Conservation (phyloP, 2,329 filamentous ascomycete species). For the Cladobotryum protrusum region DNA sequence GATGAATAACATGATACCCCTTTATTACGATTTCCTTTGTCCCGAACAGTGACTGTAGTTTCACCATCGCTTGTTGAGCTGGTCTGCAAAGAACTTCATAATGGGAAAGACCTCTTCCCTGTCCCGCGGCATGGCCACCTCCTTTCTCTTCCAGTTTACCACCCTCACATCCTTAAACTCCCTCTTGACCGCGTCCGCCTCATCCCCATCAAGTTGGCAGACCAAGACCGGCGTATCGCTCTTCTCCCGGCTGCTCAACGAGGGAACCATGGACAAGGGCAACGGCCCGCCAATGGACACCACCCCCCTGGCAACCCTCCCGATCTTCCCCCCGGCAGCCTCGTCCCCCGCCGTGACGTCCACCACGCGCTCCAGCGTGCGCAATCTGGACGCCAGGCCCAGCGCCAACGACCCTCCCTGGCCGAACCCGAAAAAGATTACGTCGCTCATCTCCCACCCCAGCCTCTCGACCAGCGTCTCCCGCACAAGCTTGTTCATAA, state of each 20-base stretch:
- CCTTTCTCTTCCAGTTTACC: constrained; percentile 61
- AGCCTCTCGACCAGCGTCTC: constrained; percentile 47
- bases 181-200: constrained; percentile 56
- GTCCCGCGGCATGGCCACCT: constrained; percentile 76
- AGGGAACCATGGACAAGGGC: constrained; percentile 45
- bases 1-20: constrained; percentile 22
- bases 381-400: constrained; percentile 44
- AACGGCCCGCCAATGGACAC: constrained; percentile 58
- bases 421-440: constrained; percentile 60
- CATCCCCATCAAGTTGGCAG: constrained; percentile 54
- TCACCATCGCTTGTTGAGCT: constrained; percentile 35
- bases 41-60: neutral
- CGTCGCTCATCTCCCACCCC: constrained; percentile 53
- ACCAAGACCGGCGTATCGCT: constrained; percentile 58
- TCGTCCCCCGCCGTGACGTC: constrained; percentile 23
- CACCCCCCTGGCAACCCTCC: constrained; percentile 44
- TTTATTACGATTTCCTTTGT: neutral
- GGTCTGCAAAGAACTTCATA: constrained; percentile 74
- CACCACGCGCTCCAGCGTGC: constrained; percentile 27
- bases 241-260: constrained; percentile 43
- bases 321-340: constrained; percentile 1
- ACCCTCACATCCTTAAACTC: constrained; percentile 62
- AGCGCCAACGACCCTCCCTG: constrained; percentile 61
- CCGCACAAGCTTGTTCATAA: constrained; percentile 47
- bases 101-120: constrained; percentile 83